A percentile compares a stretch with the other conserved stretches of the same genome.
phyloP scores from a whole-genome alignment of 352 stramenopile genomes.

The Globisporangium emineosum region DNA sequence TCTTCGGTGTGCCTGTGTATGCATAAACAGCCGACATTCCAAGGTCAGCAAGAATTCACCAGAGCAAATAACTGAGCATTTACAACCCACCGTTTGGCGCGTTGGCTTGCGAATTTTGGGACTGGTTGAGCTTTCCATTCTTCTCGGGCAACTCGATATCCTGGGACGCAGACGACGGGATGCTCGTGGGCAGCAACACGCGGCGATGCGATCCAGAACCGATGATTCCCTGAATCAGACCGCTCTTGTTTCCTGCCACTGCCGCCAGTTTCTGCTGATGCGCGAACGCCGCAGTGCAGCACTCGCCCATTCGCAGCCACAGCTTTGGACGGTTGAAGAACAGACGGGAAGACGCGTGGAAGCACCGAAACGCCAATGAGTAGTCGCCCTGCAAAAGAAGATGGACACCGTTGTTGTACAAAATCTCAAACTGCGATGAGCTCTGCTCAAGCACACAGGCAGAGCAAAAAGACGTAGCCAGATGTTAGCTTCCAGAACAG shows the following conservation, averaged over 20 bases:
- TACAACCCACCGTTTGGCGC: slow-evolving; percentile 26
- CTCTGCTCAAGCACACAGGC: slow-evolving; percentile 27
- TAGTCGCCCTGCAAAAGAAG: slow-evolving; percentile 84
- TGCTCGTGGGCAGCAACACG: slow-evolving; percentile 71
- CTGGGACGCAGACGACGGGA: slow-evolving; percentile 52
- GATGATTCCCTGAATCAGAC: slow-evolving; percentile 75
- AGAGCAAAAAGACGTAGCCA: not conserved
- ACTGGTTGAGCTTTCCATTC: slow-evolving; percentile 36
- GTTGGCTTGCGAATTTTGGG: slow-evolving; percentile 25
- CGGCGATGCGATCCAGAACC: slow-evolving; percentile 78
- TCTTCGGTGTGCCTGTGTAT: slow-evolving; percentile 44
- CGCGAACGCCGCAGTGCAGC: slow-evolving; percentile 82
- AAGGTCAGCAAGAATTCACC: not conserved
- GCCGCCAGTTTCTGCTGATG: slow-evolving; percentile 62
- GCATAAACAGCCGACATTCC: not conserved
- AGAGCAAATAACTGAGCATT: not conserved
- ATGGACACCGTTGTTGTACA: slow-evolving; percentile 93
- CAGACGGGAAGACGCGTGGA: slow-evolving; percentile 83
- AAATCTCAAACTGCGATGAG: slow-evolving; percentile 83
- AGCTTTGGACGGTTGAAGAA: slow-evolving; percentile 92
- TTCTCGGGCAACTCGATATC: slow-evolving; percentile 72
- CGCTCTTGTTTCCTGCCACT: slow-evolving; percentile 74
- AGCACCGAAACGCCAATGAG: slow-evolving; percentile 84
- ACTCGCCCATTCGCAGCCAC: slow-evolving; percentile 91
- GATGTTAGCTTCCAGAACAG: not conserved